phyloP scores from a whole-genome alignment of 179 eudicot genomes.

The Carnegiea gigantea region DNA sequence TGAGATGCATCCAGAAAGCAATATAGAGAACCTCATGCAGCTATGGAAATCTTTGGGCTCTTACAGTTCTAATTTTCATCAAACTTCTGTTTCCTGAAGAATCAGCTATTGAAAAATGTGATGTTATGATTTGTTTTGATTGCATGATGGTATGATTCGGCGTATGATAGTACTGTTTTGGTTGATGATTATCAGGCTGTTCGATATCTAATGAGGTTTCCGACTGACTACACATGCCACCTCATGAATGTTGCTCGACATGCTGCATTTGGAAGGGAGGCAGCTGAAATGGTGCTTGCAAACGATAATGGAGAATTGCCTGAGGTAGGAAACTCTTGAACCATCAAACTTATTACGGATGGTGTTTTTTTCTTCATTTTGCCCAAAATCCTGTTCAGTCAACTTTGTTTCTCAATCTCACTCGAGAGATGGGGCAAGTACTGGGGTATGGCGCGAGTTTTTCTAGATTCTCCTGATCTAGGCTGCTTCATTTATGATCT shows the following conservation, averaged over 20 bases:
- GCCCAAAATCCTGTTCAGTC: too few relatives aligned
- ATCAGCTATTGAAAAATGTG: neutral
- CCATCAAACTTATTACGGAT: neutral
- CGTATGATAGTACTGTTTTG: neutral
- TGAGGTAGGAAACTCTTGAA: slow-evolving; percentile 34
- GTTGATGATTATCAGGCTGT: slow-evolving; percentile 53
- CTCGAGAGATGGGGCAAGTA: neutral
- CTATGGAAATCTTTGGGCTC: neutral
- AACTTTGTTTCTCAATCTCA: too few relatives aligned
- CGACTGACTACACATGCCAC: slow-evolving; percentile 69
- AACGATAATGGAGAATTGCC: slow-evolving; percentile 32
- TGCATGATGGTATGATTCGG: neutral
- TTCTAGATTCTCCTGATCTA: neutral
- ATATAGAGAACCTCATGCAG: too few relatives aligned
- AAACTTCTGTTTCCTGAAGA: neutral
- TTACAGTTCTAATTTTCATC: neutral
- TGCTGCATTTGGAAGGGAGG: slow-evolving; percentile 77
- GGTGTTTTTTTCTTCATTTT: neutral
- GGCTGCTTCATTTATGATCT: neutral
- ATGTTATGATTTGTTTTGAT: neutral
- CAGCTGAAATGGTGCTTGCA: slow-evolving; percentile 71
- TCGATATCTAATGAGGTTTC: slow-evolving; percentile 89
- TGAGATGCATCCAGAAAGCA: too few relatives aligned
- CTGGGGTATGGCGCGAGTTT: neutral
- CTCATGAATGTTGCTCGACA: slow-evolving; percentile 80